Base-by-base conservation (phyloP, 352 stramenopile species). In the Pythium biforme region DNA sequence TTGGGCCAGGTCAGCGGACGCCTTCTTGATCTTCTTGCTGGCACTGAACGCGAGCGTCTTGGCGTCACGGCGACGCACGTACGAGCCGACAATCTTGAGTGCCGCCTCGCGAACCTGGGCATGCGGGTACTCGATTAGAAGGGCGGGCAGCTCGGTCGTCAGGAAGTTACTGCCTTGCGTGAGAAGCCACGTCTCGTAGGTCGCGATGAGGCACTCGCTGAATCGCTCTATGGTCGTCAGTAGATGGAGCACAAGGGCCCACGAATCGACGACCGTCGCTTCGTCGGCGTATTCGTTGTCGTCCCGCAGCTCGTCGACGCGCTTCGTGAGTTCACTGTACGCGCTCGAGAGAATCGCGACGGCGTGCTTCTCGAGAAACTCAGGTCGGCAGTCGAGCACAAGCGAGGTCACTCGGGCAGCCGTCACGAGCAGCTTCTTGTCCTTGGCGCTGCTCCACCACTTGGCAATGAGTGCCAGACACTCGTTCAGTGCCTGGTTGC, bases 401-500 rank as follows among this genome's bases (percentile, higher is more conserved):
- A 96, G 70, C 26, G 68, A 68, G 17, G 79, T 93, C 19, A 95
- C 81, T 50, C 95, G 86, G 1, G 88, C 86, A 0, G 88, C 84
- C 2, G 84, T 81, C 40, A 68, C 76, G 22, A 92, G 55, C 4
- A 96, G 65, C 62, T 91, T 92, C 2, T 78, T 59, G 69, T 91
- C 76, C 55, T 50, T 60, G 54, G 58, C 68, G 62, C 76, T 70
- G 52, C 45, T 66, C 79, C 90, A 98, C 95, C 96, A 98, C 46
- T 85, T 87, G 19, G 73, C 74, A 15, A 95, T 76, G 45, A 98
- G 89, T 25, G 87, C 80, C 61, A 97, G 86, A 31, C 91, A 90
- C 33, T 89, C 81, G 75, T 97, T 94, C 22, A 98, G 69, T 47
- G 93, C 72, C 51, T 97, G 91, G 68, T 91, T 96, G 48, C 89